These are phyloP conservation scores for Abortiporus biennis DNA, from an alignment of 1,284 basidiomycete species.

Conservation along the genomic window DNA sequence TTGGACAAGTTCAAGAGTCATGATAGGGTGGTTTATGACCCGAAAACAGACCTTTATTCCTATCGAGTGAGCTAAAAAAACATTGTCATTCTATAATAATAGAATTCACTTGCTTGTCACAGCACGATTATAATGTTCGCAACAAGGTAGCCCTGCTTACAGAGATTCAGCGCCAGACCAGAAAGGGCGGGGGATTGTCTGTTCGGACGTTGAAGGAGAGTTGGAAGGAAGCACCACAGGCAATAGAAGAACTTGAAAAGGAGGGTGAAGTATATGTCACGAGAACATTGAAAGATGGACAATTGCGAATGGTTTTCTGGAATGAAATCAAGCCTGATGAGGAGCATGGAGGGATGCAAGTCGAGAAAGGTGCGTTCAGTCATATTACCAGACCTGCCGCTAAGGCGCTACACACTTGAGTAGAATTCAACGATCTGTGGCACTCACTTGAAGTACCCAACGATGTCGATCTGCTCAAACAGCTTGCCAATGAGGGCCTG, in stretches of 20 bases:
- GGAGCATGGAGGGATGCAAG: constrained; percentile 55
- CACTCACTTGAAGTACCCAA: constrained; percentile 79
- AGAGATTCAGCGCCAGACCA: constrained; percentile 76
- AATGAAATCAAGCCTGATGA: constrained; percentile 81
- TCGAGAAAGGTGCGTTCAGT: constrained; percentile 70
- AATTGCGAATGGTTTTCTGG: constrained; percentile 86
- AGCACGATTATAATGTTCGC: constrained; percentile 86
- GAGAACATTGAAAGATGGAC: constrained; percentile 77
- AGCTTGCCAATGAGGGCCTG: constrained; percentile 73
- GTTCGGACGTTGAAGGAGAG: constrained; percentile 82
- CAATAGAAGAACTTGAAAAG: constrained; percentile 81
- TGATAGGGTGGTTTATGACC: constrained; percentile 73
- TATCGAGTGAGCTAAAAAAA: constrained; percentile 53
- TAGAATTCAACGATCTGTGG: constrained; percentile 88
- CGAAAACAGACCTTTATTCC: constrained; percentile 79
- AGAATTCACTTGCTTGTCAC: constrained; percentile 4
- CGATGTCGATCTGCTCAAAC: constrained; percentile 73
- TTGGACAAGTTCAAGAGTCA: constrained; percentile 77
- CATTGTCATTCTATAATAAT: constrained; percentile 1
- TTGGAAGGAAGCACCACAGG: constrained; percentile 80
- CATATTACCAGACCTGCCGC: not conserved
- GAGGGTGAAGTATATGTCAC: constrained; percentile 86
- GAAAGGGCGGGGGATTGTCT: constrained; percentile 78
- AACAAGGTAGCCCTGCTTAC: constrained; percentile 78
- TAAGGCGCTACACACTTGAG: not conserved